These are phyloP conservation scores for Escallonia rubra DNA, from an alignment of 129 eudicot genomes.

Conservation along the genomic window DNA sequence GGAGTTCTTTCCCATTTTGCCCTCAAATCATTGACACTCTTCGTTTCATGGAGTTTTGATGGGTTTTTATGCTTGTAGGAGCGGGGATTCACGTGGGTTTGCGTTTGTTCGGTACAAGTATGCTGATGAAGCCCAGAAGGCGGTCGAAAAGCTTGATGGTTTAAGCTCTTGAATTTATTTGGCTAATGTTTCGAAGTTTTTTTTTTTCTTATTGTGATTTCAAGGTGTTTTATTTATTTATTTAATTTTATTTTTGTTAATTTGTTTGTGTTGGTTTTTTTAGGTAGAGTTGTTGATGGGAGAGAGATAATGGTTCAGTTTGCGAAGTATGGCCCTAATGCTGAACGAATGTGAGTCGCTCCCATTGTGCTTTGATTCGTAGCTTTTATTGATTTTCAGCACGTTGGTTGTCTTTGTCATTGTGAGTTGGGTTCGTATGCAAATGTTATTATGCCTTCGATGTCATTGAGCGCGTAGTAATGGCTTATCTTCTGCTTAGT, in stretches of 20 bases:
- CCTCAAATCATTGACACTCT: no score
- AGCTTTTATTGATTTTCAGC: not conserved
- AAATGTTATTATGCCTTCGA: no score
- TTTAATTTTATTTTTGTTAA: not conserved
- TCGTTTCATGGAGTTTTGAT: not conserved
- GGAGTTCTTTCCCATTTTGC: no score
- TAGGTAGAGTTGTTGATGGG: constrained; percentile 94
- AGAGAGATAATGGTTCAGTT: constrained; percentile 95
- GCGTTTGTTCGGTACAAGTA: constrained; percentile 98
- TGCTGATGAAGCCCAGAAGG: constrained; percentile 94
- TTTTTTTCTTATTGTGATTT: not conserved
- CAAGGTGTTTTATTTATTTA: not conserved
- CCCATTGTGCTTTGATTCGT: not conserved
- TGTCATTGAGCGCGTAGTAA: no score
- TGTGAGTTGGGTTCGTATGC: no score
- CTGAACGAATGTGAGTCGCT: constrained; percentile 77
- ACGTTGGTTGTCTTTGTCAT: no score
- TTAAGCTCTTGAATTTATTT: not conserved
- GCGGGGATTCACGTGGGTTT: constrained; percentile 96
- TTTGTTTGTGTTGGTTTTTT: not conserved
- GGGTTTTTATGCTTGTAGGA: constrained; percentile 31
- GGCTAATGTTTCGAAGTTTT: not conserved
- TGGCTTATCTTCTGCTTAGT: no score
- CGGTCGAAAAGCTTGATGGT: constrained; percentile 97
- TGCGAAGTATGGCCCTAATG: constrained; percentile 94